These are phyloP conservation scores for Entomortierella chlamydospora DNA, from an alignment of 192 early-diverging fungal genomes.

Conservation along the genomic window DNA sequence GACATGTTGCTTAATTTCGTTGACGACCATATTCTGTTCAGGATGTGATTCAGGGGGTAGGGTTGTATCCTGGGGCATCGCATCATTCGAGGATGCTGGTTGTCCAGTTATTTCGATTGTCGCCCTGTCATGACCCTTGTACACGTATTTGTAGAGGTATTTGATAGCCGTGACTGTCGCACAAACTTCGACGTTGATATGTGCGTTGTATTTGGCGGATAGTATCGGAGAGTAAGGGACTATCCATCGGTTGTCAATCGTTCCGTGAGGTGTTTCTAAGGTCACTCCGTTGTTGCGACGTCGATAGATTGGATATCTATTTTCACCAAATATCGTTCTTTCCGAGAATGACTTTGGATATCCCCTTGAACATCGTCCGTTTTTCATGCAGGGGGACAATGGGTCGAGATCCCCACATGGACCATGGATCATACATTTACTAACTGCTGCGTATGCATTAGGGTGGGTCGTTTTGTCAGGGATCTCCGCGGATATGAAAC, in stretches of 20 bases:
- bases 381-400: conserved; percentile 1
- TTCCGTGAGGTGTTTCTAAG: no score
- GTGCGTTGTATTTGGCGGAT: conserved; percentile 26
- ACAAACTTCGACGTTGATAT: conserved; percentile 44
- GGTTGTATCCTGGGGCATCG: no score
- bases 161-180: background rate
- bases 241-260: conserved; percentile 31
- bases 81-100: no score
- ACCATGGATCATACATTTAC: conserved; percentile 26
- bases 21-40: no score
- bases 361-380: conserved; percentile 12
- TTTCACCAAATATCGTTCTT: background rate
- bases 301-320: conserved; percentile 30
- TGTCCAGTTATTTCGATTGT: background rate
- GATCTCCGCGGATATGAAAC: conserved; percentile 31
- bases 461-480: conserved; percentile 10
- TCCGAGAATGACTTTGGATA: conserved; percentile 11
- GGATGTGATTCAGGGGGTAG: no score
- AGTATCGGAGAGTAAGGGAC: conserved; percentile 28
- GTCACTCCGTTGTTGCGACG: background rate
- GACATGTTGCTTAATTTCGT: background rate
- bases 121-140: conserved; percentile 29
- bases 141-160: conserved; percentile 30
- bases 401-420: conserved; percentile 14
- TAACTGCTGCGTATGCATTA: conserved; percentile 11